Base-by-base conservation (phyloP, 73 alveolate species). In the Paramecium sonneborni region DNA sequence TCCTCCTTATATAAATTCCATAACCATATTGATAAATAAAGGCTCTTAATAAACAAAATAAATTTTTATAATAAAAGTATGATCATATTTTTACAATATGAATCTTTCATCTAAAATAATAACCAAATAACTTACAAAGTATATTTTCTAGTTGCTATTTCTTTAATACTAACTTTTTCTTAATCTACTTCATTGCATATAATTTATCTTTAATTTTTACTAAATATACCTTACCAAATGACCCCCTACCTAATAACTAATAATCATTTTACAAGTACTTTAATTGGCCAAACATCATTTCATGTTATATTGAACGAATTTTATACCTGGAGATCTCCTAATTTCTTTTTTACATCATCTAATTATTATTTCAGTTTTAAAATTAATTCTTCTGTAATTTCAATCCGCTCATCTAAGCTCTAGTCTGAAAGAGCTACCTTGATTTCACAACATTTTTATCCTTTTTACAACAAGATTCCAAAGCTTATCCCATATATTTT, bases 191-290 rank as follows among this genome's bases (percentile, higher is more conserved):
- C 99, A 96, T 96, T 8, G 99, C 99, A 90, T 62, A 96, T 18
- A 85, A 72, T 84, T 95, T 89, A 32, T 95, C 96, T 57, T 92
- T 92, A 76, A 93, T 94, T 82, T 90, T 74, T 9, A 95, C 99
- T 68, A 97, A 87, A 86, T 92, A 95, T n/a, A 97, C 99, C 86
- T 97, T 96, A 4, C 99, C 99, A 88, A 97, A 97, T 0, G 98
- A 82, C 8, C 99, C 99, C 79, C 98, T 70, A 5, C 99, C 99
- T 20, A 97, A 93, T 6, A 97, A 97, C 96, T 96, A 92, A 30
- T n/a, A 14, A 5, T 34, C 38, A 35, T 1, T 72, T 20, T 14
- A 28, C 18, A 18, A 8, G 32, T 72, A 72, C 86, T 15, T 72
- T 72, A 21, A 72, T 72, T 1, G 86, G 86, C 86, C 86, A 72